phyloP scores from a whole-genome alignment of 805 yeast genomes.

The Yarrowia sp. region DNA sequence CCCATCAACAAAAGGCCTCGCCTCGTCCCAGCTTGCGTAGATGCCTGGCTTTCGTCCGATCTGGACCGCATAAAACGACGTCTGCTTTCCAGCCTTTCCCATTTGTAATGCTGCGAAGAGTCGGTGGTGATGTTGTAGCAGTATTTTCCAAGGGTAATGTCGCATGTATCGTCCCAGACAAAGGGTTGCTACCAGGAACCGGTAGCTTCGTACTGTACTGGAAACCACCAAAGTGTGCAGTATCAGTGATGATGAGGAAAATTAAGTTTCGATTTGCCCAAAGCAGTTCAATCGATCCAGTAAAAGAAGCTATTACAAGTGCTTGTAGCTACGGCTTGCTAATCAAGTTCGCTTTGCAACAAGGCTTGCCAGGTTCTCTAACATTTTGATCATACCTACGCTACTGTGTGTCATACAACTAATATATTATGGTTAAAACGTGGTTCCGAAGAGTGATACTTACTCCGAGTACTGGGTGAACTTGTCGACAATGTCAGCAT shows the following conservation, averaged over 20 bases:
- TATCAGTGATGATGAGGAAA: no score
- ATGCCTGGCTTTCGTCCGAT: neutral
- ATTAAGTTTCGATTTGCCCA: neutral
- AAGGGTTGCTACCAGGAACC: neutral
- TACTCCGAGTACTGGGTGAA: slow-evolving; percentile 51
- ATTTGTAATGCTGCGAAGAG: neutral
- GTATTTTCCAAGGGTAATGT: neutral
- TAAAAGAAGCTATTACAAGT: no score
- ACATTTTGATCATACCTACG: no score
- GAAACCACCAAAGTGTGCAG: no score
- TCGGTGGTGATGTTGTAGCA: neutral
- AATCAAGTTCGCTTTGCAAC: no score
- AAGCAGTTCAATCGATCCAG: no score
- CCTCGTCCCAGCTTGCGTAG: neutral
- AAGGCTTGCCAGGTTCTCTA: no score
- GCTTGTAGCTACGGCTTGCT: no score
- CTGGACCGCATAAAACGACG: neutral
- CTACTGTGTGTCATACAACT: neutral
- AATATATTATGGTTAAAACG: slow-evolving; percentile 14
- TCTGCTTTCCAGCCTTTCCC: neutral
- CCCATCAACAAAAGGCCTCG: neutral
- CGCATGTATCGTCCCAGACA: neutral
- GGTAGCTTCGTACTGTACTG: no score
- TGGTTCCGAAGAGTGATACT: neutral
- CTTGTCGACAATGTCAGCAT: slow-evolving; percentile 75